Evolutionary conservation across 1,284 basidiomycete species (phyloP), one percentile per base, ranked within the genome.

Genomic region (Fomitiporia mediterranea): DNA sequence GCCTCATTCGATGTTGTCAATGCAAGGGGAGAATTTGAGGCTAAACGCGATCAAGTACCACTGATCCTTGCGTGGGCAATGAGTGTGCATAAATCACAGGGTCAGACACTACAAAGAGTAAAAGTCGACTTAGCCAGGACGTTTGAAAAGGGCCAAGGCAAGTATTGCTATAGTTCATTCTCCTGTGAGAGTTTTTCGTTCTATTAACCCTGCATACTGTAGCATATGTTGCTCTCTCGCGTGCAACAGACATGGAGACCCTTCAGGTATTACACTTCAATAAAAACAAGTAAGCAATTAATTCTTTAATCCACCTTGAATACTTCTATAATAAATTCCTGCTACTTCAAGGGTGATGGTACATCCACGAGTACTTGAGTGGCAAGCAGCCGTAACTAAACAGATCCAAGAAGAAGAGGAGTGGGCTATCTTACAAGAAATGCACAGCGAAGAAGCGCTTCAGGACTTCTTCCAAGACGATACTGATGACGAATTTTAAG

Each of bases 211-310:
- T 59, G 19, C 27, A 48, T 71, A 70, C 73, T 15, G 62, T 76
- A 83, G 92, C 91, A 2, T 98, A 98, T 68, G 94, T 97, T 40
- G 95, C 95, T 0, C 79, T 98, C 15, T 95, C 93, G 7, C 86
- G 95, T 44, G 95, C 95, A 4, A 97, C 92, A 0, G 85, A 79
- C 13, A 77, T 97, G 64, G 83, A 89, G 30, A 82, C 87, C 0
- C 74, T 98, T 28, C 89, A 98, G 69, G 89, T 98, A 7, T 70
- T 87, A 5, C 84, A 88, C 57, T 98, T 98, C 70, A 75, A 84
- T 62, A 70, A 83, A 0, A 72, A 71, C 39, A 94, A 89, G 92
- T 90, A 63, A 63, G 78, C 27, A 17, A 30, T 25, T 9, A 47
- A 25, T 27, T n/a, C 38, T 30, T 30, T 13, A 43, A 50, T 5